A percentile compares a stretch with the other conserved stretches of the same genome.
Conservation (phyloP, 345 rosid species). For the Crucihimalaya himalaica region DNA sequence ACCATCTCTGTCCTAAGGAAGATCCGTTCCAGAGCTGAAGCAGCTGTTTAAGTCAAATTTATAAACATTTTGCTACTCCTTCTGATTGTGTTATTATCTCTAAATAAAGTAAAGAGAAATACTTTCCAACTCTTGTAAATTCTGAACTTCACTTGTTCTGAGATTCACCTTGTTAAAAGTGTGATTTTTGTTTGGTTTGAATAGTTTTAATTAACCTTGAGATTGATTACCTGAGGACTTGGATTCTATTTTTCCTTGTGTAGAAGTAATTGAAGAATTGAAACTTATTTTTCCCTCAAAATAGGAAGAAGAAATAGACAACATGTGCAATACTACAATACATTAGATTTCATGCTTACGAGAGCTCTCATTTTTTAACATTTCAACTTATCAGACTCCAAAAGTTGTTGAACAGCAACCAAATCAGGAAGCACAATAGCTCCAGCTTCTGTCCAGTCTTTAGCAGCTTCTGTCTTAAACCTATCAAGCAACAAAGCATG, state of each 20-base stretch:
- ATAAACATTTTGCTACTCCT: neutral
- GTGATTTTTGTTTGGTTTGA: conserved; percentile 13
- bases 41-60: conserved; percentile 51
- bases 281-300: neutral
- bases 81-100: conserved; percentile 14
- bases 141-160: neutral
- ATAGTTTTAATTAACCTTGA: neutral
- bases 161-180: neutral
- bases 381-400: conserved; percentile 49
- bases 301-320: conserved; percentile 13
- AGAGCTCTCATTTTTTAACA: conserved; percentile 29
- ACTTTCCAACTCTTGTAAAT: conserved; percentile 7
- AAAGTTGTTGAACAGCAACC: conserved; percentile 62
- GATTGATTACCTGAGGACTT: neutral
- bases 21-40: conserved; percentile 73
- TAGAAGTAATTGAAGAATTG: neutral
- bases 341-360: conserved; percentile 4
- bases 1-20: conserved; percentile 54
- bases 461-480: conserved; percentile 81
- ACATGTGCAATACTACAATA: conserved; percentile 26
- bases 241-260: neutral
- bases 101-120: conserved; percentile 19
- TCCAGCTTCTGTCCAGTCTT: conserved; percentile 77
- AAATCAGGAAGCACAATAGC: conserved; percentile 85
- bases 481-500: conserved; percentile 85